Evolutionary conservation across 2,329 filamentous ascomycete genomes (phyloP).

Genomic region (Verruconis gallopava): DNA sequence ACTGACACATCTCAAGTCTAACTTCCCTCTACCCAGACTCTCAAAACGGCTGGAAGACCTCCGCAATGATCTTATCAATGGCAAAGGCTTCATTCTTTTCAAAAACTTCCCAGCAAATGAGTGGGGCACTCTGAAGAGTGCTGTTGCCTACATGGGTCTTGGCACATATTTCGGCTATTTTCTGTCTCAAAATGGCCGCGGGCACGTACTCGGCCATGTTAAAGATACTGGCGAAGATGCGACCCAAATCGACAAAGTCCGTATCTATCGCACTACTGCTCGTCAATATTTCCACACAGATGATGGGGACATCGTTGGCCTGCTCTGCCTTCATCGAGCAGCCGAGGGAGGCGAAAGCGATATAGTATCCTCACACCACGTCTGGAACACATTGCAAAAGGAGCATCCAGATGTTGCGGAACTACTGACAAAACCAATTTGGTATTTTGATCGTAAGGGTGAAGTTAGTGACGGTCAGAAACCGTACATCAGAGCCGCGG

Average conservation of each 20-base stretch:
- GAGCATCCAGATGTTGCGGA: constrained; percentile 69
- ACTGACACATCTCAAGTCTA: constrained; percentile 26
- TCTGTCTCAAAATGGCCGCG: constrained; percentile 70
- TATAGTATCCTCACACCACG: constrained; percentile 62
- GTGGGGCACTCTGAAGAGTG: constrained; percentile 71
- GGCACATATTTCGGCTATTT: constrained; percentile 78
- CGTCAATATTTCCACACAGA: constrained; percentile 79
- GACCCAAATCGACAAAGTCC: constrained; percentile 69
- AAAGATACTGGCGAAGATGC: constrained; percentile 78
- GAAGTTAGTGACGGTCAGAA: constrained; percentile 64
- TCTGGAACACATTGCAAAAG: constrained; percentile 67
- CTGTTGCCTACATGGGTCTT: constrained; percentile 82
- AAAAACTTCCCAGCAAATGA: constrained; percentile 65
- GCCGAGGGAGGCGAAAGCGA: constrained; percentile 75
- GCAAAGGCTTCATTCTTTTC: constrained; percentile 83
- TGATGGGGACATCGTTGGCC: constrained; percentile 68
- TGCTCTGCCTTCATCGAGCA: constrained; percentile 68
- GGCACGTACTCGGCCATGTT: constrained; percentile 79
- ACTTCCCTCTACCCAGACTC: constrained; percentile 49
- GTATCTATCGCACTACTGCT: constrained; percentile 82
- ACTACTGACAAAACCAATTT: constrained; percentile 61
- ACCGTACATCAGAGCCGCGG: constrained; percentile 56
- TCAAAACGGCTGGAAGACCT: constrained; percentile 40
- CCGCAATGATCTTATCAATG: constrained; percentile 57
- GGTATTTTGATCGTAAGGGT: constrained; percentile 89